A percentile compares a stretch with the other conserved stretches of the same genome.
Evolutionary conservation across 1,284 basidiomycete genomes (phyloP).

Genomic region (Cerioporus squamosus): DNA sequence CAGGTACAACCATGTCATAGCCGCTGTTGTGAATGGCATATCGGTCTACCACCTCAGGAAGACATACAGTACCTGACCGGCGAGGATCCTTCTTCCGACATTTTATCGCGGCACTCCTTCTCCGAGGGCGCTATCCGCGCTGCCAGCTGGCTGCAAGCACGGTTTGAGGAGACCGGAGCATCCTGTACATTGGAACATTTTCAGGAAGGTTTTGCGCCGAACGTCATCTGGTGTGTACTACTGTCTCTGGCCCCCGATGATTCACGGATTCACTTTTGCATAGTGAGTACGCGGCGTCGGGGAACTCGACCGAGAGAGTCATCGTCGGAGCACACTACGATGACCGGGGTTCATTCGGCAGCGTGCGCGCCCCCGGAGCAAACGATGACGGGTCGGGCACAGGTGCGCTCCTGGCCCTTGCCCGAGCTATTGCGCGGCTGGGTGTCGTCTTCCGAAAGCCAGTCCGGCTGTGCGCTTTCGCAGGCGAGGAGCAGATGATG

Average conservation of each 20-base stretch:
- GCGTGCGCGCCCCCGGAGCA: conserved; percentile 70
- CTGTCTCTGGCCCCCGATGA: background rate
- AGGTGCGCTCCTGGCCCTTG: conserved; percentile 74
- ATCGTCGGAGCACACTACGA: conserved; percentile 86
- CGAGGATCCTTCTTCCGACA: conserved; percentile 67
- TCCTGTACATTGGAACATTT: conserved; percentile 69
- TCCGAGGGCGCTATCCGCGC: conserved; percentile 68
- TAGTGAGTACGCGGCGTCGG: conserved; percentile 58
- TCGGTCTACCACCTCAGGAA: conserved; percentile 64
- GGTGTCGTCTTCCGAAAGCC: conserved; percentile 67
- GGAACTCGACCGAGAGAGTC: conserved; percentile 59
- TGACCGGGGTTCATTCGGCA: conserved; percentile 84
- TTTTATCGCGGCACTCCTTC: conserved; percentile 81
- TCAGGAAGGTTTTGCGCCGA: conserved; percentile 78
- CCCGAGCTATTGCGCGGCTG: conserved; percentile 65
- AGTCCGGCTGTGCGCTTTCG: conserved; percentile 73
- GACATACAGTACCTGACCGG: conserved; percentile 84
- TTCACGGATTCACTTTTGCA: background rate
- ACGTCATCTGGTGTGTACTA: conserved; percentile 73
- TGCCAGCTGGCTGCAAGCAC: conserved; percentile 74
- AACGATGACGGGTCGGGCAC: conserved; percentile 85
- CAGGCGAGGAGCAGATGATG: conserved; percentile 65
- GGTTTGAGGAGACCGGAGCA: conserved; percentile 76
- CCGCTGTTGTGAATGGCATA: conserved; percentile 64
- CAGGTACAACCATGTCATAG: conserved; percentile 62